Base-by-base conservation (phyloP, 176 grass and related monocot genomes). In the Zea luxurians region DNA sequence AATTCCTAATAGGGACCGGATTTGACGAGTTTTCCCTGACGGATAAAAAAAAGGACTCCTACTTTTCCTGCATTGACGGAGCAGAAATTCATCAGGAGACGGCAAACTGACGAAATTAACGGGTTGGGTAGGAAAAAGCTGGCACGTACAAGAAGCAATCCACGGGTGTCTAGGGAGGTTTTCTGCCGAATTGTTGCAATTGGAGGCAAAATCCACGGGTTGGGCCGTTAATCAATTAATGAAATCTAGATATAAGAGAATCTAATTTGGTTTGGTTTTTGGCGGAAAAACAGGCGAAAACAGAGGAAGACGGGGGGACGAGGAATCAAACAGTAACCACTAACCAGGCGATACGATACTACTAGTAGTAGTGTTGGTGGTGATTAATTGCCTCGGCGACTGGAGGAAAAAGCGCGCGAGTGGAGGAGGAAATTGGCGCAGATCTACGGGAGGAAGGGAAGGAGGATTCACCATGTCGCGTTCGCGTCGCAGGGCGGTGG, bases 401-500 rank as follows among this genome's bases (percentile, higher is more conserved):
- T 5, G 9, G 49, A 41, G 4, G 34, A 61, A 55, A 80, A 47
- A 34, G 76, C 61, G 54, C 15, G 4, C 15, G 13, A 10, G 20
- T 0, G 9, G 37, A 6, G 34, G 40, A 17, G 20, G 12, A 48
- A 48, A 70, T 48, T 15, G 45, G 20, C 68, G 76, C 76, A 68
- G 76, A 78, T 78, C 76, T 78, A 48, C 61, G 9, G 27, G 7
- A 38, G 70, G 36, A 36, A 2, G 13, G n/a, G n/a, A 5, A 41
- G 1, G 60, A 37, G 16, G 27, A 81, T 82, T 81, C 66, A 89
- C 87, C 87, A 89, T 85, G 80, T 61, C 75, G 74, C 27, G 27
- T 27, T 27, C 27, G 27, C 27, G 80, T 74, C 75, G 66, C 21
- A 8, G 71, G 48, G 36, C 60, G 80, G 27, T 21, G 13, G 76